These are phyloP conservation scores for Alternaria brassicicola DNA, from an alignment of 2,329 filamentous ascomycete genomes.

Conservation along the genomic window DNA sequence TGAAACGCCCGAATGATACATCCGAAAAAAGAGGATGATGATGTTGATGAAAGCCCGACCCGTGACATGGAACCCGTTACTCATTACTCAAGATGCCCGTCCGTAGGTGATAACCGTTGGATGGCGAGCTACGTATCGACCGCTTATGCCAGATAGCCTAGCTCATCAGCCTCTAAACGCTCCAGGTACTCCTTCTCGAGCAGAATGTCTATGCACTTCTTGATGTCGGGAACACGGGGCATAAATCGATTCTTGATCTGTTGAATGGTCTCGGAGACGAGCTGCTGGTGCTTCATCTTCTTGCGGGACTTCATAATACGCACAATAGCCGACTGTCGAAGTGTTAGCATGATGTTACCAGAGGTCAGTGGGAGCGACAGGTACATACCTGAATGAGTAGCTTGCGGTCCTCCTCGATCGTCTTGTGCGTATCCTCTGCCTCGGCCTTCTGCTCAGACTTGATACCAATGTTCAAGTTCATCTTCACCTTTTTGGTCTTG, in stretches of 20 bases:
- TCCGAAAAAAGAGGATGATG: conserved; percentile 3
- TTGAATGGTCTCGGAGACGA: conserved; percentile 93
- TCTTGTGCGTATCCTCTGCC: conserved; percentile 97
- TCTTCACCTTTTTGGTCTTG: conserved; percentile 97
- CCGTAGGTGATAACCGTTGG: background rate
- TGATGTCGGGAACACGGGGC: conserved; percentile 93
- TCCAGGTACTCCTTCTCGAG: conserved; percentile 99
- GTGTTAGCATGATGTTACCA: conserved; percentile 36
- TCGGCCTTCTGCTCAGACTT: conserved; percentile 97
- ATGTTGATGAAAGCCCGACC: conserved; percentile 8
- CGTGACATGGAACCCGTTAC: conserved; percentile 9
- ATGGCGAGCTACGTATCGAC: background rate
- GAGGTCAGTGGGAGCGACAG: background rate
- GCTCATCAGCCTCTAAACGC: conserved; percentile 89
- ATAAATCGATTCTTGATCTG: conserved; percentile 94
- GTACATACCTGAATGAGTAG: conserved; percentile 87
- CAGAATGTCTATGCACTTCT: conserved; percentile 98
- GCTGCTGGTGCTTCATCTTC: conserved; percentile 95
- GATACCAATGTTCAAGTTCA: conserved; percentile 93
- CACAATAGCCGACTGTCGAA: conserved; percentile 85
- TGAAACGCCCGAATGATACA: conserved; percentile 13
- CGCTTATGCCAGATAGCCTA: conserved; percentile 84
- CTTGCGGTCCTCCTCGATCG: conserved; percentile 97
- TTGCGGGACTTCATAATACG: conserved; percentile 99
- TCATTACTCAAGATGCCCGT: conserved; percentile 9